phyloP scores from a whole-genome alignment of 1,139 yeast species.

The Zygosaccharomyces sapae region DNA sequence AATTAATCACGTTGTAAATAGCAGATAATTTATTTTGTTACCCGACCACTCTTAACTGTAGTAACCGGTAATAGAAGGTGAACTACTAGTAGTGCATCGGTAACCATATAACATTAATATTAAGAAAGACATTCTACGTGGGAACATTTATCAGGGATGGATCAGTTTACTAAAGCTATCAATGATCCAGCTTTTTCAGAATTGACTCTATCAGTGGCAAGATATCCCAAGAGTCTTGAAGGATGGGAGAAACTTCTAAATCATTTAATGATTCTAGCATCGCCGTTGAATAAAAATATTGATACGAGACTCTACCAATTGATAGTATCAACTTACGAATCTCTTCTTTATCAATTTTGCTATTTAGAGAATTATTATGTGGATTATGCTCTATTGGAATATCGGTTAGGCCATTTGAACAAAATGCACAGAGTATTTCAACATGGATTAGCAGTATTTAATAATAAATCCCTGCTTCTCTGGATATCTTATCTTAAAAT shows the following conservation, averaged over 20 bases:
- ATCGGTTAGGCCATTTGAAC: slow-evolving; percentile 52
- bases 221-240: slow-evolving; percentile 26
- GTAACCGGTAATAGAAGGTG: neutral
- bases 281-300: slow-evolving; percentile 29
- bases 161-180: slow-evolving; percentile 19
- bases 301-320: slow-evolving; percentile 20
- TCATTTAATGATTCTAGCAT: slow-evolving; percentile 22
- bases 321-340: slow-evolving; percentile 47
- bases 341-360: slow-evolving; percentile 63
- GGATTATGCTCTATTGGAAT: slow-evolving; percentile 65
- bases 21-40: neutral
- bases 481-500: slow-evolving; percentile 73
- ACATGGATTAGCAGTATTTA: slow-evolving; percentile 44
- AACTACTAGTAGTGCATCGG: too few species aligned
- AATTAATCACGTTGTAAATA: neutral
- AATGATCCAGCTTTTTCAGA: slow-evolving; percentile 28
- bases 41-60: neutral
- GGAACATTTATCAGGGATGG: too few species aligned
- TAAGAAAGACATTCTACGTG: too few species aligned
- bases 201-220: slow-evolving; percentile 25
- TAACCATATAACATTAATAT: too few species aligned
- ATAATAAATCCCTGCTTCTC: slow-evolving; percentile 50
- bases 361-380: slow-evolving; percentile 75
- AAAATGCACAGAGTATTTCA: slow-evolving; percentile 50
- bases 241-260: slow-evolving; percentile 35